Conservation (phyloP, 2,329 filamentous ascomycete species). For the Chalaropsis ovoidea region DNA sequence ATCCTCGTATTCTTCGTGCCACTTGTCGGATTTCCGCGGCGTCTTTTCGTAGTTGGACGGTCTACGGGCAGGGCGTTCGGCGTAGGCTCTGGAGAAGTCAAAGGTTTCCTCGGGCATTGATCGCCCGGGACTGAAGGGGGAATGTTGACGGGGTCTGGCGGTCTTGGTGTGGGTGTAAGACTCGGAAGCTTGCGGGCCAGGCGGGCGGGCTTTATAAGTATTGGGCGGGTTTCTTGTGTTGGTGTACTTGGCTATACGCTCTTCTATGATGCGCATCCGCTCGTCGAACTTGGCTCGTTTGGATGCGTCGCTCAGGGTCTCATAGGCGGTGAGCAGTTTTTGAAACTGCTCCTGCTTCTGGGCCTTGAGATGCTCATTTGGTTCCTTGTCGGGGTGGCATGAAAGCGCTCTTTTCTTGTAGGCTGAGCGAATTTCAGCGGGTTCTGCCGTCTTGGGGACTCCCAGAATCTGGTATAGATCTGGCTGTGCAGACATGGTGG, state of each 20-base stretch:
- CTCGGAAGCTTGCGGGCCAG: conserved; percentile 9
- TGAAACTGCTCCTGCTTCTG: conserved; percentile 82
- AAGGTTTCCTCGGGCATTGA: not conserved
- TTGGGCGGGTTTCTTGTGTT: conserved; percentile 31
- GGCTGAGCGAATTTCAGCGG: conserved; percentile 62
- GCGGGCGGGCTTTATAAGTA: conserved; percentile 27
- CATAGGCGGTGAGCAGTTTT: conserved; percentile 84
- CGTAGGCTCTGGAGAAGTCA: not conserved
- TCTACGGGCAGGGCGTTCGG: conserved; percentile 6
- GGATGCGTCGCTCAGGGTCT: conserved; percentile 69
- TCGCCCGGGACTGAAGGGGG: conserved; percentile 8
- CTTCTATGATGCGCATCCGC: conserved; percentile 41
- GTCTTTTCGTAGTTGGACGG: conserved; percentile 17
- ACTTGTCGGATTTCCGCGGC: conserved; percentile 6
- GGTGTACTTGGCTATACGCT: conserved; percentile 36
- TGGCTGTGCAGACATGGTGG: conserved; percentile 44
- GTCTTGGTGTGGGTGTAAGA: not conserved
- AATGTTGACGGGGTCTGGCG: conserved; percentile 3
- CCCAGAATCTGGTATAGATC: conserved; percentile 76
- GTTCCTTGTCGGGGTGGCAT: conserved; percentile 85
- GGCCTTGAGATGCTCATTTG: conserved; percentile 64
- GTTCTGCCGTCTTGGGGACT: conserved; percentile 59
- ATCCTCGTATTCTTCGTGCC: conserved; percentile 21
- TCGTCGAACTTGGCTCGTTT: conserved; percentile 70
- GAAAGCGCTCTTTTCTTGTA: conserved; percentile 80